phyloP scores from a whole-genome alignment of 805 yeast genomes.

The Starmerella scarabaei region DNA sequence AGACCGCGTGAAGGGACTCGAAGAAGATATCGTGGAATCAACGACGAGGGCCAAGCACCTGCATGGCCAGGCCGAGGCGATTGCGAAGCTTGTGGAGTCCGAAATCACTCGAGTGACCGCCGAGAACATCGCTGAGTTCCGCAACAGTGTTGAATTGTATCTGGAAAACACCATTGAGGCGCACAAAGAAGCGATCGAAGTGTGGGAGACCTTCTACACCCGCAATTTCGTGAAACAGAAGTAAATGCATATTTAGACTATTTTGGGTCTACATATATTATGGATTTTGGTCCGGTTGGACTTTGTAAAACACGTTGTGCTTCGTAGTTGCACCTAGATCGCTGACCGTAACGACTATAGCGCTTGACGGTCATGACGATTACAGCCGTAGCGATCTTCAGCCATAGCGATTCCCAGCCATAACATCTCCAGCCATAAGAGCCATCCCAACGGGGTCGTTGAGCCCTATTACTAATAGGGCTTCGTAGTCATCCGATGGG shows the following conservation, averaged over 20 bases:
- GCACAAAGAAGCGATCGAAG: conserved; percentile 62
- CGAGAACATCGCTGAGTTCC: conserved; percentile 68
- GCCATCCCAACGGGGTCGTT: too few species aligned
- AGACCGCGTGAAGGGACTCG: conserved; percentile 48
- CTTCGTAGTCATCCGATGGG: neutral
- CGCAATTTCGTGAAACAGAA: conserved; percentile 15
- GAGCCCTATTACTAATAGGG: neutral
- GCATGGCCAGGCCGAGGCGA: conserved; percentile 47
- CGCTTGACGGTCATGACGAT: too few species aligned
- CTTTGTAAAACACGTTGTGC: too few species aligned
- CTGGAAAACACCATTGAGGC: conserved; percentile 83
- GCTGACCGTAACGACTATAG: too few species aligned
- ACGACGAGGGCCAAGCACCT: conserved; percentile 42
- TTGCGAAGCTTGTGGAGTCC: conserved; percentile 50
- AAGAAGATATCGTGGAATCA: conserved; percentile 45
- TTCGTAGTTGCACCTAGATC: too few species aligned
- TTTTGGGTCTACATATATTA: too few species aligned
- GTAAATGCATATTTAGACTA: too few species aligned
- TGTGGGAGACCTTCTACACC: conserved; percentile 46
- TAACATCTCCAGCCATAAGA: too few species aligned
- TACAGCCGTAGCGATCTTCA: too few species aligned
- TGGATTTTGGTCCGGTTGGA: too few species aligned
- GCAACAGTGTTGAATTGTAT: conserved; percentile 79
- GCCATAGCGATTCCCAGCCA: too few species aligned
- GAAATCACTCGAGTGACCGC: conserved; percentile 60